These are phyloP conservation scores for Boletus sp. DNA, from an alignment of 768 basidiomycete species.

Conservation along the genomic window DNA sequence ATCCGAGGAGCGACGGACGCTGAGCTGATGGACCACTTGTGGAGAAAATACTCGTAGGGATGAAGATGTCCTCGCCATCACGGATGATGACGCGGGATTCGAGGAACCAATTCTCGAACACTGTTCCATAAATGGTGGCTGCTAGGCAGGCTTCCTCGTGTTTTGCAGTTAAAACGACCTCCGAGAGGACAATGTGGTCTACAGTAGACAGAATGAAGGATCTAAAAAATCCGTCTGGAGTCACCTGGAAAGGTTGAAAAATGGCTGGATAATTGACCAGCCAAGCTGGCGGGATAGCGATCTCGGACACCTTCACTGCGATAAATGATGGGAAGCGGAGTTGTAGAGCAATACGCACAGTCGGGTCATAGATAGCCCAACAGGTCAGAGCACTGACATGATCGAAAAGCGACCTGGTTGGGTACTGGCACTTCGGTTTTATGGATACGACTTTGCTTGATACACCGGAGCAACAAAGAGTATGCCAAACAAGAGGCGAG, in stretches of 20 bases:
- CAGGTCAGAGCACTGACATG: constrained; percentile 25
- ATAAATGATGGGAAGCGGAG: constrained; percentile 20
- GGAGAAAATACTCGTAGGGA: constrained; percentile 22
- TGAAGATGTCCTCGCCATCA: constrained; percentile 42
- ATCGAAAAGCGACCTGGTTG: constrained; percentile 1
- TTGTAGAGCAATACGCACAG: constrained; percentile 32
- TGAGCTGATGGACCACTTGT: constrained; percentile 14
- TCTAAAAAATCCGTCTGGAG: constrained; percentile 7
- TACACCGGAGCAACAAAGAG: constrained; percentile 17
- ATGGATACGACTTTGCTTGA: constrained; percentile 23
- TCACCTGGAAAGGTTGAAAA: constrained; percentile 29
- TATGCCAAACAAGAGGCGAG: constrained; percentile 36
- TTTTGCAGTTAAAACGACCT: constrained; percentile 52
- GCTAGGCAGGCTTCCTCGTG: constrained; percentile 48
- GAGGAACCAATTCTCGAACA: constrained; percentile 46
- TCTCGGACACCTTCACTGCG: constrained; percentile 31
- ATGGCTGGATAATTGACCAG: constrained; percentile 34
- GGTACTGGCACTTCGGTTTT: constrained; percentile 16
- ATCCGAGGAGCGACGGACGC: constrained; percentile 32
- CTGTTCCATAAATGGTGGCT: constrained; percentile 34
- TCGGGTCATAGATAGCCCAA: constrained; percentile 36
- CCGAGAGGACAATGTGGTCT: constrained; percentile 42
- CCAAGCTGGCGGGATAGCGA: constrained; percentile 43
- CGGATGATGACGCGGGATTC: constrained; percentile 47
- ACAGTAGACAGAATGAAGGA: constrained; percentile 20